These are phyloP conservation scores for Saksenaea oblongispora DNA, from an alignment of 371 early-diverging fungal species.

Conservation along the genomic window DNA sequence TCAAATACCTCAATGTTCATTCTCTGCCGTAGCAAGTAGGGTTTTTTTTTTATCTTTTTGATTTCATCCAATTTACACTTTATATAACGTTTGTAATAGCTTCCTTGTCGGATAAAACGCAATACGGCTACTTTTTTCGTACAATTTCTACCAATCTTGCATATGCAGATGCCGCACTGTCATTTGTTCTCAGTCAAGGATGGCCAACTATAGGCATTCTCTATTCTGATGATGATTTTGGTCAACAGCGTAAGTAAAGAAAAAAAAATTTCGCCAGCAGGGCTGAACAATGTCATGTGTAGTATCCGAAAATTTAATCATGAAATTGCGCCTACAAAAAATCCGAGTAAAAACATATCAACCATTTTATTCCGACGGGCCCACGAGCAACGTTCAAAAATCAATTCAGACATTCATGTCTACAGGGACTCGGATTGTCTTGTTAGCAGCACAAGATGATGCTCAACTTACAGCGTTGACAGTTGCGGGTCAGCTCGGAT, in stretches of 20 bases:
- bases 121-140: conserved; percentile 60
- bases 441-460: conserved; percentile 50
- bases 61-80: neutral
- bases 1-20: conserved; percentile 66
- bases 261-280: too few species aligned
- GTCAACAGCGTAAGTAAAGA: conserved; percentile 46
- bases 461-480: conserved; percentile 42
- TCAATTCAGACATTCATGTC: conserved; percentile 39
- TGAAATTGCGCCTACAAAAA: conserved; percentile 39
- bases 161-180: conserved; percentile 53
- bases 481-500: conserved; percentile 39
- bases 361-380: conserved; percentile 50
- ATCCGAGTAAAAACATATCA: conserved; percentile 47
- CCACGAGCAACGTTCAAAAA: conserved; percentile 41
- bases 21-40: conserved; percentile 59
- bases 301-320: conserved; percentile 53
- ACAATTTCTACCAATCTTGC: conserved; percentile 57
- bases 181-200: conserved; percentile 54
- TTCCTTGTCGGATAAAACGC: conserved; percentile 56
- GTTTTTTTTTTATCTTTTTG: conserved; percentile 1
- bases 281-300: neutral
- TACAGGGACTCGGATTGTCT: conserved; percentile 48
- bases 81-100: conserved; percentile 26
- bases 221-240: conserved; percentile 54
- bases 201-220: conserved; percentile 57